Evolutionary conservation across 345 rosid genomes (phyloP), one percentile per base, ranked within the genome.

Genomic region (Eucalyptus cloeziana): DNA sequence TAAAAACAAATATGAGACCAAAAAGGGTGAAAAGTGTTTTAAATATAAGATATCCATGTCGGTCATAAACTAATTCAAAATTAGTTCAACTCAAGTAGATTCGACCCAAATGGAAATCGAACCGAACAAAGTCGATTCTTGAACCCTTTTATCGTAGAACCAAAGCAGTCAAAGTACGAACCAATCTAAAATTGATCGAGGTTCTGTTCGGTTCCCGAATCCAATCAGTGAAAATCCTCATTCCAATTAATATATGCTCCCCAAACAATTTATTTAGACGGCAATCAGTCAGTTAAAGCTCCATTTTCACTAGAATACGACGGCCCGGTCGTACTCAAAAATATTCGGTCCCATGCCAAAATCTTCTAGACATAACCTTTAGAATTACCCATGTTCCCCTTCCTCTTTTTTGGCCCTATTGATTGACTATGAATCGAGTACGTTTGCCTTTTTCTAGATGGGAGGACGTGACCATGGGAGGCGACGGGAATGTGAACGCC

Each of bases 61-160:
- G 7, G 1, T 40, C 3, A 2, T 19, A 37, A 37, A 71, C 4
- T 10, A 0, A 21, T 5, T 71, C 81, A 17, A 37, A 71, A 10
- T 19, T 2, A 0, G 5, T 64, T n/a, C 10, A 30, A 14, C 33
- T 30, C 17, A 13, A 64, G 37, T 27, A 64, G 10, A 64, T 13
- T 13, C 3, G 21, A n/a, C 76, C 2, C 10, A 13, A n/a, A 13
- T n/a, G 37, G 21, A 14, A 5, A 71, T 10, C 3, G 24, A 69
- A 16, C 13, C 2, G 4, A 16, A 69, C 43, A 69, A 69, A 69
- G 44, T 69, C 24, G 4, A 33, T 33, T 17, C 24, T 40, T 0
- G 2, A 8, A 69, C 10, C 10, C 43, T 31, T 69, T 69, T 33
- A 31, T 19, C 8, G 4, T 27, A 5, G 69, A 60, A 60, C 7